Base-by-base conservation (phyloP, 2,329 filamentous ascomycete genomes). In the Penicillium oxalicum region DNA sequence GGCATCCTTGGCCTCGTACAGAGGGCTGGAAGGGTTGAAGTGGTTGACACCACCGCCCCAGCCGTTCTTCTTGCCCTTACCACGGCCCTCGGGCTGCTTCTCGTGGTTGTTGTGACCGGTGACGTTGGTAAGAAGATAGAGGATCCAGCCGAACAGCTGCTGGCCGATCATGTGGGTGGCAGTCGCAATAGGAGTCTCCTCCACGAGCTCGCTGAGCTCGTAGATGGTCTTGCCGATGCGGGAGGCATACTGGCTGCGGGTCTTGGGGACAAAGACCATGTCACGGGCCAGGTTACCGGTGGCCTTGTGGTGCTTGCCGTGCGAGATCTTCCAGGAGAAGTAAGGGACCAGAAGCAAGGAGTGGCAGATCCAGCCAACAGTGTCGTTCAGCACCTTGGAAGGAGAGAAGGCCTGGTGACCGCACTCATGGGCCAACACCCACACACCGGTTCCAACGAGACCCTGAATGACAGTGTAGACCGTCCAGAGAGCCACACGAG, bases 231-330 rank as follows among this genome's bases (percentile, higher is more conserved):
- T 81, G 63, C 90, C 88, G 51, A 91, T 70, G 50, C 86, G 85
- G 52, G 77, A 79, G 57, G 90, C 88, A 65, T 87, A 91, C 67
- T 87, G 75, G 58, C 93, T 83, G 50, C 91, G 85, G 48, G 90
- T 95, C 74, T 88, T 88, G 52, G 93, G 93, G n/a, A 97, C 79
- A 69, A 96, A 97, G 55, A 97, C 93, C 93, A 98, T 98, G 74
- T 98, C 93, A 60, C 91, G 88, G 74, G 94, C 90, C 75, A 98
- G 84, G 79, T 98, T 83, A 62, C 91, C 93, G 35, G 93, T 98
- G 56, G 91, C 90, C 81, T 97, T 97, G 87, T 98, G 93, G 78
- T 98, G 93, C 83, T 95, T 95, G 77, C 89, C 87, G 77, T 98
- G 93, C 59, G 90, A 95, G 74, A 97, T 91, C 77, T 98, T 95